phyloP scores from a whole-genome alignment of 805 yeast species.

The Maudiozyma pseudohumilis region DNA sequence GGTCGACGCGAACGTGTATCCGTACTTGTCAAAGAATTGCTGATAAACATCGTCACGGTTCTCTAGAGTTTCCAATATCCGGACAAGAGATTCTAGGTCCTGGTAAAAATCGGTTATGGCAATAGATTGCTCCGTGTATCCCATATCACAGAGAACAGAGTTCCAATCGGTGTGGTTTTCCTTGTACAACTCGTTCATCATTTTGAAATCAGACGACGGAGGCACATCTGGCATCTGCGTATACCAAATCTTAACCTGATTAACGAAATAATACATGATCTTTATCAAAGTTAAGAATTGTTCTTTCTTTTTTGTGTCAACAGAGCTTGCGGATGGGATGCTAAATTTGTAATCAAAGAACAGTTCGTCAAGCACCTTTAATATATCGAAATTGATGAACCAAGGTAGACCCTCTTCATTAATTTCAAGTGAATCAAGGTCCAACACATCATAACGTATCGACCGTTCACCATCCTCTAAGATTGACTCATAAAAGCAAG shows the following conservation, averaged over 20 bases:
- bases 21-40: constrained; percentile 49
- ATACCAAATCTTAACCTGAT: constrained; percentile 30
- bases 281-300: constrained; percentile 32
- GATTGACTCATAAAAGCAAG: constrained; percentile 22
- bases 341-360: constrained; percentile 28
- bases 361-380: constrained; percentile 34
- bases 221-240: constrained; percentile 16
- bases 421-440: constrained; percentile 16
- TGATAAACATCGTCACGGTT: constrained; percentile 37
- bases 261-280: constrained; percentile 33
- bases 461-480: constrained; percentile 34
- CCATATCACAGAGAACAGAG: constrained; percentile 40
- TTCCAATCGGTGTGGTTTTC: constrained; percentile 44
- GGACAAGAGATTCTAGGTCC: constrained; percentile 58
- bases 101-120: constrained; percentile 53
- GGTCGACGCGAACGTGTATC: constrained; percentile 56
- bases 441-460: constrained; percentile 20
- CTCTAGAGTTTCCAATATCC: constrained; percentile 30
- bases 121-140: constrained; percentile 45
- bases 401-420: constrained; percentile 32
- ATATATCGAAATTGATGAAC: constrained; percentile 37
- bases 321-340: constrained; percentile 5
- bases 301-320: constrained; percentile 5
- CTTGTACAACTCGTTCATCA: constrained; percentile 14
- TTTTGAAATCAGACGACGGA: constrained; percentile 11